phyloP scores from a whole-genome alignment of 495 filamentous ascomycete species.

The Podospora conica region DNA sequence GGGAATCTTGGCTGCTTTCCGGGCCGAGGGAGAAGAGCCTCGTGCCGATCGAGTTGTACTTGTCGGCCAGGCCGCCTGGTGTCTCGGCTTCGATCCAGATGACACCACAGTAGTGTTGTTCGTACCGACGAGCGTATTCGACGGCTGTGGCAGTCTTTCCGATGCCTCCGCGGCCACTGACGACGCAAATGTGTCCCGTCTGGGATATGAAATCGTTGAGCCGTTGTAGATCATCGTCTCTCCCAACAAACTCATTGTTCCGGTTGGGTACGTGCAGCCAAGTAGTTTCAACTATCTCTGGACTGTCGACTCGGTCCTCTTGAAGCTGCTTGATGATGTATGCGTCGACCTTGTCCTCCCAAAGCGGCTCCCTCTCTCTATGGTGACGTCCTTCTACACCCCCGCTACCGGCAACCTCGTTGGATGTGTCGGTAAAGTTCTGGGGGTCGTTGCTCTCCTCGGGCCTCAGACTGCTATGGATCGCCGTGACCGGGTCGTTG shows the following conservation, averaged over 20 bases:
- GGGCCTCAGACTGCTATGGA: neutral
- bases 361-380: neutral
- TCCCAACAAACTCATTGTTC: neutral
- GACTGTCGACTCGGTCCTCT: neutral
- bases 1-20: neutral
- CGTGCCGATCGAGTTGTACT: neutral
- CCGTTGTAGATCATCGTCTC: neutral
- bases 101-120: conserved; percentile 6
- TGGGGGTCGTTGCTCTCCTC: neutral
- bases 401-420: neutral
- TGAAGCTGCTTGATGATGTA: neutral
- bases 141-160: conserved; percentile 18
- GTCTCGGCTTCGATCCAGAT: conserved; percentile 24
- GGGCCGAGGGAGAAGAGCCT: neutral
- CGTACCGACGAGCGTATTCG: conserved; percentile 17
- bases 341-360: neutral
- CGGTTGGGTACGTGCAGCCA: neutral
- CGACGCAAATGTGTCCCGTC: conserved; percentile 17
- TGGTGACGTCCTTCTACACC: neutral
- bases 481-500: neutral
- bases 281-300: neutral
- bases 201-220: conserved; percentile 4
- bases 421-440: neutral
- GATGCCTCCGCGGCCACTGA: conserved; percentile 18
- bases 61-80: conserved; percentile 11